Evolutionary conservation across 78 protist species (phyloP), one percentile per base, ranked within the genome.

Genomic region (Emiliania huxleyi): DNA sequence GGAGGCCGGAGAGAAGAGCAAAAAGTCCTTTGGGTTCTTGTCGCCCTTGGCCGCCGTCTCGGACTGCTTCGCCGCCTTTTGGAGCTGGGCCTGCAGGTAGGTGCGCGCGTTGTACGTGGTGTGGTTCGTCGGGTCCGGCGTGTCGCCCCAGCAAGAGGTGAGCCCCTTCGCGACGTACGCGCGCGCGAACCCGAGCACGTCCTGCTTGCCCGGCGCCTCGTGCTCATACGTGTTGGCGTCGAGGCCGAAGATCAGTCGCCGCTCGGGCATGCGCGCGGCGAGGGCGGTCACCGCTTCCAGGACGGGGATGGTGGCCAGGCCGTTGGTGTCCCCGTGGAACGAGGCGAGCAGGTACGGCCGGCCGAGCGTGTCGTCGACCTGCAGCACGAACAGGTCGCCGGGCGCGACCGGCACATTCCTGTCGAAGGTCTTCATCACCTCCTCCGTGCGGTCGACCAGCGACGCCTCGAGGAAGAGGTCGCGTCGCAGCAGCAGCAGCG

Each of bases 271-370:
- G 23, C 3, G 0, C 22, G 8, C 1, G 29, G 90, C 87, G 48
- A 62, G 46, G 29, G 22, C 6, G 48, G 6, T 19, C 5, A 91
- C 35, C 25, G 93, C 93, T 2, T 22, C 37, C 1, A 91, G 40
- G 5, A 93, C 77, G 26, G 95, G 93, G 26, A 23, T 0, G 18
- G 95, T 93, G n/a, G 95, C 92, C 62, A 93, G 85, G 23, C 95
- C 95, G 93, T 93, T 90, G 26, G 93, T 93, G 91, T 93, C 95
- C 42, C 95, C 95, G 45, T 93, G 95, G 90, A 93, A 93, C 35
- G 95, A 93, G 37, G 79, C 92, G 2, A 90, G 38, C 56, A 90
- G 62, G 89, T 25, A 71, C 22, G 12, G 46, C n/a, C 5, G 6
- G 77, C 46, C 23, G 23, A 4, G 11, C 52, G 11, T 23, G 87